Evolutionary conservation across 495 filamentous ascomycete genomes (phyloP).

Genomic region (Penicillium ucsense): DNA sequence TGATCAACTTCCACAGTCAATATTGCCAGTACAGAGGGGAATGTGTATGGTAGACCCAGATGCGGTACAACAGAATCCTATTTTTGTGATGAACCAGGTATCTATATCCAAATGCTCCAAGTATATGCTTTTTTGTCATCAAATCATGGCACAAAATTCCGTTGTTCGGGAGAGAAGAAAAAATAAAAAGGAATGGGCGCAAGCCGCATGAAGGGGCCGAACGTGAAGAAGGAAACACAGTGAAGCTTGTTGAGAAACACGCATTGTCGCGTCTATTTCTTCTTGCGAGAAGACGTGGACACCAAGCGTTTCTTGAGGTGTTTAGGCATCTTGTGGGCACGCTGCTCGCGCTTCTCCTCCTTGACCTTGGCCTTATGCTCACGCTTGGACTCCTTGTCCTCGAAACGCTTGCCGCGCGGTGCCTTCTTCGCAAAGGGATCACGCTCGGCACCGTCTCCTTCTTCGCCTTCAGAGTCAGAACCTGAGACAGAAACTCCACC

Average conservation of each 20-base stretch:
- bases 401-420: constrained; percentile 79
- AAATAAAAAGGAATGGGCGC: constrained; percentile 10
- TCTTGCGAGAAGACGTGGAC: constrained; percentile 32
- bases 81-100: constrained; percentile 16
- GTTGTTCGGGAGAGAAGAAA: constrained; percentile 1
- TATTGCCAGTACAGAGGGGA: too few species aligned
- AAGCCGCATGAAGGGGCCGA: constrained; percentile 2
- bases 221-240: neutral
- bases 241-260: too few species aligned
- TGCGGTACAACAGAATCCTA: neutral
- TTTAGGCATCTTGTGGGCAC: constrained; percentile 94
- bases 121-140: constrained; percentile 22
- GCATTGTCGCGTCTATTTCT: constrained; percentile 23
- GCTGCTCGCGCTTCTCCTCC: constrained; percentile 83
- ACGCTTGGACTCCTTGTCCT: constrained; percentile 85
- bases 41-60: too few species aligned
- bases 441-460: constrained; percentile 30
- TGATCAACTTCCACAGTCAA: too few species aligned
- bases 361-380: constrained; percentile 85
- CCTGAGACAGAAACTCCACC: constrained; percentile 33
- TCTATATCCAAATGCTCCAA: constrained; percentile 26
- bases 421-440: constrained; percentile 52
- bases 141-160: constrained; percentile 18
- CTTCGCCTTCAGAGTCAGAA: constrained; percentile 37
- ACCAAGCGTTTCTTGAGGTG: constrained; percentile 66